Conservation (phyloP, 257 asterid genomes). For the Haberlea rhodopensis region DNA sequence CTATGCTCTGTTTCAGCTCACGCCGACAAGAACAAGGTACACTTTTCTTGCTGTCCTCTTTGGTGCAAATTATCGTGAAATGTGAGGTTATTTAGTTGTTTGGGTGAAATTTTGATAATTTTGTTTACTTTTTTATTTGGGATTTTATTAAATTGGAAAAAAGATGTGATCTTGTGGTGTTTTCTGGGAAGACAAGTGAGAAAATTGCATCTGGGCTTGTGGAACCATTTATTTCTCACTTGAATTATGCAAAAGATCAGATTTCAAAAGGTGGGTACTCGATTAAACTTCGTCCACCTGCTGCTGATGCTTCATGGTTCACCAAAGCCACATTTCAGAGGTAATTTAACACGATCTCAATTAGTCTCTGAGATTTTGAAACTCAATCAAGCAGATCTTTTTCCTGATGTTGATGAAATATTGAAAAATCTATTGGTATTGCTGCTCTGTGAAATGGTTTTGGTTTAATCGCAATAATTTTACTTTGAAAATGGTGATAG, state of each 20-base stretch:
- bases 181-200: constrained; percentile 71
- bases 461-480: neutral
- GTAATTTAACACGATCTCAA: constrained; percentile 29
- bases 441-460: neutral
- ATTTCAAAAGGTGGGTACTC: constrained; percentile 87
- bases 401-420: constrained; percentile 3
- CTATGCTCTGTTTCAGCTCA: constrained; percentile 78
- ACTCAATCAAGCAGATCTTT: neutral
- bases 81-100: constrained; percentile 12
- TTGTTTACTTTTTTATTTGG: constrained; percentile 23
- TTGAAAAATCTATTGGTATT: neutral
- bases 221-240: constrained; percentile 78
- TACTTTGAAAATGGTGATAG: neutral
- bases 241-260: constrained; percentile 80
- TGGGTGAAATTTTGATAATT: constrained; percentile 22
- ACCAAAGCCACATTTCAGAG: constrained; percentile 80
- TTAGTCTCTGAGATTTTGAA: no score
- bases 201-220: constrained; percentile 86
- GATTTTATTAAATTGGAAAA: constrained; percentile 23
- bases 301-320: constrained; percentile 61
- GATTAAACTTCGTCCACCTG: constrained; percentile 62
- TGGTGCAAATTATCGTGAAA: neutral
- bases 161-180: constrained; percentile 84
- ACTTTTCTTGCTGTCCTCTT: neutral
- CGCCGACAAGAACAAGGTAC: constrained; percentile 90